These are phyloP conservation scores for Phylloboletellus chloephorus DNA, from an alignment of 1,284 basidiomycete genomes.

Conservation along the genomic window DNA sequence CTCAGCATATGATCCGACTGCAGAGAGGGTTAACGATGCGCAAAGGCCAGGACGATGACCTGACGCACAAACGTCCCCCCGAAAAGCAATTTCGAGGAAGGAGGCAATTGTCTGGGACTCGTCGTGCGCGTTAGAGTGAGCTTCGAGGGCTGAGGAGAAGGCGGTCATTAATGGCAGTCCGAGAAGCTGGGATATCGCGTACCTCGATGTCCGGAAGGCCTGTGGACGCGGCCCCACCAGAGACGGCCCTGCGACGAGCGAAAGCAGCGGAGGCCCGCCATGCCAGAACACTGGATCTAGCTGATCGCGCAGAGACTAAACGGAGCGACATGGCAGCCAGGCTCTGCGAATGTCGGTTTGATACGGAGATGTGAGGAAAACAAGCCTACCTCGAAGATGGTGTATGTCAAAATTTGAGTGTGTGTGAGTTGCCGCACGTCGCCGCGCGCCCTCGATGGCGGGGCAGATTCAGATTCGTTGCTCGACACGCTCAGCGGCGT, in stretches of 20 bases:
- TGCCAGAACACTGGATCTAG: slow-evolving; percentile 4
- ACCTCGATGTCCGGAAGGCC: slow-evolving; percentile 26
- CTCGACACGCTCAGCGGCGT: slow-evolving; percentile 23
- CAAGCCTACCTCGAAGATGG: no score
- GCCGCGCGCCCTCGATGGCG: slow-evolving; percentile 8
- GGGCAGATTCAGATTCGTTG: slow-evolving; percentile 4
- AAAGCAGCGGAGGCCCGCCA: slow-evolving; percentile 13
- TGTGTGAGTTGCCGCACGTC: not conserved
- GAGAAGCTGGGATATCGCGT: not conserved
- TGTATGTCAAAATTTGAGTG: not conserved
- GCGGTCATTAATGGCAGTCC: not conserved
- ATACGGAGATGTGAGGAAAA: no score
- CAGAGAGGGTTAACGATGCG: slow-evolving; percentile 10
- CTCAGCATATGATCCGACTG: slow-evolving; percentile 93
- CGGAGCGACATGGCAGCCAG: slow-evolving; percentile 19
- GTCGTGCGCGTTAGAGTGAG: slow-evolving; percentile 46
- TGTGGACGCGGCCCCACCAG: slow-evolving; percentile 2
- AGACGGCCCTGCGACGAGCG: slow-evolving; percentile 4
- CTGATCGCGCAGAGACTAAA: slow-evolving; percentile 9
- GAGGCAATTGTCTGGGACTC: slow-evolving; percentile 50
- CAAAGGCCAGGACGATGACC: slow-evolving; percentile 4
- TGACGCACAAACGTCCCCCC: slow-evolving; percentile 65
- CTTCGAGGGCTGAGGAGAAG: slow-evolving; percentile 37
- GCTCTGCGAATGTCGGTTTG: slow-evolving; percentile 19
- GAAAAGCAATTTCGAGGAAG: slow-evolving; percentile 54